A percentile compares a stretch with the other conserved stretches of the same genome.
Evolutionary conservation across 2,329 filamentous ascomycete genomes (phyloP).

Genomic region (Conoideocrella luteorostrata): DNA sequence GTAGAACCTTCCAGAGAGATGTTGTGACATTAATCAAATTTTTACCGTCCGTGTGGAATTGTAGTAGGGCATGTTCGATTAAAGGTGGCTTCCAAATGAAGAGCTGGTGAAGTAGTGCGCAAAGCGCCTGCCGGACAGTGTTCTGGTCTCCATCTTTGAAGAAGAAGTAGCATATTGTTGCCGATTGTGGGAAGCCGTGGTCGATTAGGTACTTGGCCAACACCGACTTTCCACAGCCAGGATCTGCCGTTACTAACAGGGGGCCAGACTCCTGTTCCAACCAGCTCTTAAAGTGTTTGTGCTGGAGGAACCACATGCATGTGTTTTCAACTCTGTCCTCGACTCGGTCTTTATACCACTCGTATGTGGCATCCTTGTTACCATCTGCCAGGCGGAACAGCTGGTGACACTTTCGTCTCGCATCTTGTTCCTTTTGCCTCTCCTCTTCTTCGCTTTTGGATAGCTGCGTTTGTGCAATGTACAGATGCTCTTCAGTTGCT

Average conservation of each 20-base stretch:
- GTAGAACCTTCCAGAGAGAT: slow-evolving; percentile 20
- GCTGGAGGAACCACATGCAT: slow-evolving; percentile 26
- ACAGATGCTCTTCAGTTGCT: too few species aligned
- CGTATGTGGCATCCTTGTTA: slow-evolving; percentile 16
- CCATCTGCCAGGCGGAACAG: slow-evolving; percentile 11
- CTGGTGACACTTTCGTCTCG: slow-evolving; percentile 11
- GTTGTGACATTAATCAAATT: slow-evolving; percentile 14
- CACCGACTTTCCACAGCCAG: slow-evolving; percentile 33
- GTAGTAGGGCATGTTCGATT: slow-evolving; percentile 24
- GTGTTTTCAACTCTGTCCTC: slow-evolving; percentile 15
- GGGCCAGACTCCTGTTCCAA: slow-evolving; percentile 18
- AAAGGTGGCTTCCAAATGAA: slow-evolving; percentile 23
- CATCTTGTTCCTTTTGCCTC: too few species aligned
- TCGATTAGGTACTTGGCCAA: too few species aligned
- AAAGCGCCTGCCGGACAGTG: slow-evolving; percentile 27
- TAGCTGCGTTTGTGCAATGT: too few species aligned
- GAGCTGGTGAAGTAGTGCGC: slow-evolving; percentile 33
- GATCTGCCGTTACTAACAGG: slow-evolving; percentile 30
- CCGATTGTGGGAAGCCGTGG: slow-evolving; percentile 11
- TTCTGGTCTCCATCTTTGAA: slow-evolving; percentile 35
- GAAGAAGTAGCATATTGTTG: slow-evolving; percentile 35
- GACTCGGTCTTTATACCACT: slow-evolving; percentile 21
- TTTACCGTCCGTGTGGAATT: slow-evolving; percentile 19
- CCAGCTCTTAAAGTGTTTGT: slow-evolving; percentile 25
- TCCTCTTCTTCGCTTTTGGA: too few species aligned